Evolutionary conservation across 2,329 filamentous ascomycete species (phyloP).

Genomic region (Aspergillus fijiensis): DNA sequence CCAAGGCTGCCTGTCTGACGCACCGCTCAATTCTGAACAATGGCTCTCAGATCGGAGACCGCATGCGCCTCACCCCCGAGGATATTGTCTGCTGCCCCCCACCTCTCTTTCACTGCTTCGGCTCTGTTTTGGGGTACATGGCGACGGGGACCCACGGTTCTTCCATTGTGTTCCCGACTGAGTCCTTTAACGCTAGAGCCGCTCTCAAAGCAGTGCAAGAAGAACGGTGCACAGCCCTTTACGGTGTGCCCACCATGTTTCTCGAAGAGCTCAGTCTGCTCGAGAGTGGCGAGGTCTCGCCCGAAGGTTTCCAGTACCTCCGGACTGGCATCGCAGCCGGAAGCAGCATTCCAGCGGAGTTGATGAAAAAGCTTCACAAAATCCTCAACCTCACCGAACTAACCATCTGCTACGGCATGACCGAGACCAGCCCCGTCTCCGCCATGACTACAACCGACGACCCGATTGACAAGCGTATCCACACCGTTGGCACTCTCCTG

Average conservation of each 20-base stretch:
- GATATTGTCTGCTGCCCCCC: slow-evolving; percentile 70
- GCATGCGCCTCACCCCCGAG: slow-evolving; percentile 73
- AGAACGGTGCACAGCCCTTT: slow-evolving; percentile 67
- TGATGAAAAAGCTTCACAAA: slow-evolving; percentile 67
- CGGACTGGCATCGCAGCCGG: slow-evolving; percentile 92
- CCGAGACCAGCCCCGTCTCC: slow-evolving; percentile 71
- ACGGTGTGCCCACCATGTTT: slow-evolving; percentile 95
- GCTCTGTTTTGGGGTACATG: slow-evolving; percentile 90
- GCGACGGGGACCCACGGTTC: slow-evolving; percentile 82
- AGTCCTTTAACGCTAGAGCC: slow-evolving; percentile 79
- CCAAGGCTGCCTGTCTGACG: slow-evolving; percentile 86
- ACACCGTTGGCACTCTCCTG: slow-evolving; percentile 75
- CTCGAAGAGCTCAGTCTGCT: slow-evolving; percentile 81
- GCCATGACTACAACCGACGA: slow-evolving; percentile 81
- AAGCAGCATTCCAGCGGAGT: slow-evolving; percentile 74
- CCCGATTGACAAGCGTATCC: slow-evolving; percentile 68
- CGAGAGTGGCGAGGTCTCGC: slow-evolving; percentile 48
- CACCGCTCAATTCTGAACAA: slow-evolving; percentile 92
- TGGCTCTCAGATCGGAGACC: slow-evolving; percentile 75
- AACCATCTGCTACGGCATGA: slow-evolving; percentile 97
- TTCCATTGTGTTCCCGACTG: slow-evolving; percentile 78
- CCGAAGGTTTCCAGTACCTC: slow-evolving; percentile 62
- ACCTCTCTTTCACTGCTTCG: slow-evolving; percentile 71
- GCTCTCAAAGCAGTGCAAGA: slow-evolving; percentile 65
- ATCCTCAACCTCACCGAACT: slow-evolving; percentile 75